Evolutionary conservation across 1,139 yeast genomes (phyloP).

Genomic region (Geotrichum aggregatum): DNA sequence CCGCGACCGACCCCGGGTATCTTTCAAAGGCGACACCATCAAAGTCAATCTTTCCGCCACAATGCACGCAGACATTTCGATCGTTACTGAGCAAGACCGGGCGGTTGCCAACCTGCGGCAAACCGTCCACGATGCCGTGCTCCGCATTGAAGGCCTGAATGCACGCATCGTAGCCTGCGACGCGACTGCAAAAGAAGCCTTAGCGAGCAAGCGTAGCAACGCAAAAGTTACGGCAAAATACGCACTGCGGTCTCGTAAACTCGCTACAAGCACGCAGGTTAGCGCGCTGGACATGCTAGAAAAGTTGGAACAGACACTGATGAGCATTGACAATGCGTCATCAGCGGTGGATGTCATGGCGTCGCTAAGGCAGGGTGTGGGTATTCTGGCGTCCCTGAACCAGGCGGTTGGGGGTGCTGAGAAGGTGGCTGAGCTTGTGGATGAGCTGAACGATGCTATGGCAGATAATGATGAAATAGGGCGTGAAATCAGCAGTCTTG

Average conservation of each 20-base stretch:
- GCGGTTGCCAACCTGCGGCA: conserved; percentile 34
- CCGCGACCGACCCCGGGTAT: conserved; percentile 29
- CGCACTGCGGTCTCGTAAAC: conserved; percentile 30
- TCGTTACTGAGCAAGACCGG: conserved; percentile 33
- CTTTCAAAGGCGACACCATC: conserved; percentile 25
- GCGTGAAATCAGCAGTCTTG: conserved; percentile 30
- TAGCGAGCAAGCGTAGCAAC: conserved; percentile 26
- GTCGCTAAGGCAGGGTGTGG: conserved; percentile 35
- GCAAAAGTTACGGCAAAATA: conserved; percentile 33
- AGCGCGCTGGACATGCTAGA: conserved; percentile 32
- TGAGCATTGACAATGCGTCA: conserved; percentile 32
- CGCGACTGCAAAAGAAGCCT: conserved; percentile 29
- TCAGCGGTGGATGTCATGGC: conserved; percentile 30
- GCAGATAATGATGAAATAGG: conserved; percentile 37
- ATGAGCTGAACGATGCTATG: conserved; percentile 35
- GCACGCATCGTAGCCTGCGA: conserved; percentile 27
- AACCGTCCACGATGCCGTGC: conserved; percentile 30
- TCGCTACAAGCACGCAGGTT: conserved; percentile 32
- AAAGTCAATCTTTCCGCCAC: conserved; percentile 24
- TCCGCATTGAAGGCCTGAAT: conserved; percentile 31
- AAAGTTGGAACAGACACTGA: conserved; percentile 36
- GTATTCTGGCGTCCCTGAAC: conserved; percentile 35
- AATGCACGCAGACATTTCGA: conserved; percentile 12
- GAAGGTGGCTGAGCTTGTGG: conserved; percentile 38
- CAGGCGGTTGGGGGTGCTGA: conserved; percentile 37